Percentiles rank a stretch among this genome's conserved stretches.
These are phyloP conservation scores for Volvox carteri DNA, from an alignment of 163 green algal genomes.

Conservation along the genomic window DNA sequence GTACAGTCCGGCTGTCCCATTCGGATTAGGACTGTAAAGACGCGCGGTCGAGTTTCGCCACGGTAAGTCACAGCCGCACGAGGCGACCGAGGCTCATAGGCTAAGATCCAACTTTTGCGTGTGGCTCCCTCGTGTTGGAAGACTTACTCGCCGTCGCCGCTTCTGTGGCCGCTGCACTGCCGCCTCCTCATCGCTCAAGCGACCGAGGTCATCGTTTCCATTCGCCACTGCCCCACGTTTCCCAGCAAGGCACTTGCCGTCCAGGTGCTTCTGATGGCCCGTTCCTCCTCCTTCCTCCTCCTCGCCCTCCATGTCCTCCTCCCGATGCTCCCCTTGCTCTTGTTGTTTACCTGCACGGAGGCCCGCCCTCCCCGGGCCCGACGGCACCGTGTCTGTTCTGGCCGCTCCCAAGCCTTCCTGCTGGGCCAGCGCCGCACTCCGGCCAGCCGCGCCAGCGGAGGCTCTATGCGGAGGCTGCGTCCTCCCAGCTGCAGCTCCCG, in stretches of 20 bases:
- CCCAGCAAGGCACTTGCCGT: not conserved
- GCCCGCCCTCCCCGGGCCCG: not conserved
- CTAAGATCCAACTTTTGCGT: too few species aligned
- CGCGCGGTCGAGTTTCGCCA: too few species aligned
- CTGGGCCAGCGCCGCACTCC: not conserved
- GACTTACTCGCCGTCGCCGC: too few species aligned
- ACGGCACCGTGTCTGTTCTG: not conserved
- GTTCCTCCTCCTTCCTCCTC: not conserved
- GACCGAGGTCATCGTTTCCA: not conserved
- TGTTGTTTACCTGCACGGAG: not conserved
- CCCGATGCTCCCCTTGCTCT: too few species aligned
- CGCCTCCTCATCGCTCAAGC: not conserved
- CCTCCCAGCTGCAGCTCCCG: not conserved
- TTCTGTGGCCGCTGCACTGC: not conserved
- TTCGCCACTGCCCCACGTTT: not conserved
- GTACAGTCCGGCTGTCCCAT: too few species aligned
- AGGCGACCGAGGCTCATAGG: too few species aligned
- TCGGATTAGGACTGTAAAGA: too few species aligned
- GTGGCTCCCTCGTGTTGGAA: too few species aligned
- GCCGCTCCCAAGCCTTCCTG: not conserved
- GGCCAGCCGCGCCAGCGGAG: not conserved
- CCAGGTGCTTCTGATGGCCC: not conserved
- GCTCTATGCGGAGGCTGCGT: not conserved
- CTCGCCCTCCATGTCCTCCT: not conserved
- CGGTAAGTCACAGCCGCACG: too few species aligned